Evolutionary conservation across 306 rosid species (phyloP).

Genomic region (Macrotyloma uniflorum): DNA sequence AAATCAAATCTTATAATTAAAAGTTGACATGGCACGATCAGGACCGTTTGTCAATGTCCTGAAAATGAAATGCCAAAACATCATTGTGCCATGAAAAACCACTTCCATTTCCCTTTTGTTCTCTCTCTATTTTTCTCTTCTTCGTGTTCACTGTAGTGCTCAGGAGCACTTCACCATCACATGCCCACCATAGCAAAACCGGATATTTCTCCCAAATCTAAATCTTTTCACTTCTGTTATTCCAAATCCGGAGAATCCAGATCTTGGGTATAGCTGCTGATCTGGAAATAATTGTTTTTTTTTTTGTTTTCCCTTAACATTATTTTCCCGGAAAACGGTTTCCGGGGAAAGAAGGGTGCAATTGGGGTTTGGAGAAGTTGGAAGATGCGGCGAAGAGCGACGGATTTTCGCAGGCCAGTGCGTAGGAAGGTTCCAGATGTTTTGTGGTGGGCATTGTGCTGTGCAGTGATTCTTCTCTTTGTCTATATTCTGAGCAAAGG

Average conservation of each 20-base stretch:
- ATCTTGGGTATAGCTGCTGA: constrained; percentile 37
- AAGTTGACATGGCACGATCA: constrained; percentile 43
- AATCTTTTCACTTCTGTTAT: constrained; percentile 27
- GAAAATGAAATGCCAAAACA: constrained; percentile 12
- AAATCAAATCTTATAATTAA: neutral
- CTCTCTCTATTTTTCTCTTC: neutral
- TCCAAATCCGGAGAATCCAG: constrained; percentile 30
- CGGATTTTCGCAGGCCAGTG: constrained; percentile 80
- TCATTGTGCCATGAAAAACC: neutral
- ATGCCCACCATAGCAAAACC: constrained; percentile 23
- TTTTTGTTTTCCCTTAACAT: neutral
- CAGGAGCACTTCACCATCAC: constrained; percentile 23
- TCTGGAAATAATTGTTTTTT: constrained; percentile 12
- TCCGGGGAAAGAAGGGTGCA: neutral
- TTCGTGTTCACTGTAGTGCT: neutral
- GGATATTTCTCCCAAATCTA: neutral
- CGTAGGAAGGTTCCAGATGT: constrained; percentile 79
- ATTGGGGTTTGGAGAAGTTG: constrained; percentile 12
- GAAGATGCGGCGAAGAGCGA: constrained; percentile 79
- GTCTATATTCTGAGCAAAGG: constrained; percentile 72
- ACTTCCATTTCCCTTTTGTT: constrained; percentile 4
- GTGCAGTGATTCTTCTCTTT: constrained; percentile 72
- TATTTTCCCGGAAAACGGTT: constrained; percentile 16
- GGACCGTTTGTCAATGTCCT: constrained; percentile 33
- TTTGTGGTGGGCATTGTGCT: constrained; percentile 74